phyloP scores from a whole-genome alignment of 2,329 filamentous ascomycete genomes.

The Cercospora nicotianae region DNA sequence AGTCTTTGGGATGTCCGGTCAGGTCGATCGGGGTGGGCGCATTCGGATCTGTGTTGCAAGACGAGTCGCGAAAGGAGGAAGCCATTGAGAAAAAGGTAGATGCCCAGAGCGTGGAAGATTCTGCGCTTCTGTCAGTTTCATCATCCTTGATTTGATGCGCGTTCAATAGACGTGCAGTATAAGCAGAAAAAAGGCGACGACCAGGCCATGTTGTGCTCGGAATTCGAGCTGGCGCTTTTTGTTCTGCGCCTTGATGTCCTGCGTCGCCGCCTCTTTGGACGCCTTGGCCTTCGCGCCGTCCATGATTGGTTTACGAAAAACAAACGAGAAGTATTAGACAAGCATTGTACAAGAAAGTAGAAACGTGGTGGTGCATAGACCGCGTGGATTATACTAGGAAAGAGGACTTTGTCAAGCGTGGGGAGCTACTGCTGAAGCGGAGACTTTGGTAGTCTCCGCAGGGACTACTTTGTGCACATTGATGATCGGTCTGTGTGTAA shows the following conservation, averaged over 20 bases:
- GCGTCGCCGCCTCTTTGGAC: slow-evolving; percentile 14
- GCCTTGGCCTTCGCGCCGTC: slow-evolving; percentile 20
- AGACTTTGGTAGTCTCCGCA: background rate
- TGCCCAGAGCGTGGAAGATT: slow-evolving; percentile 72
- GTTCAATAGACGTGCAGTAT: slow-evolving; percentile 51
- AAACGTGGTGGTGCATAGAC: slow-evolving; percentile 1
- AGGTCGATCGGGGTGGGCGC: slow-evolving; percentile 67
- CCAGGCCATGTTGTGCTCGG: slow-evolving; percentile 54
- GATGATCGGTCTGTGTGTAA: background rate
- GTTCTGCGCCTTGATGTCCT: slow-evolving; percentile 36
- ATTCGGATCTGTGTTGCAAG: slow-evolving; percentile 73
- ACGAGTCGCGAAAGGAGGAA: slow-evolving; percentile 89
- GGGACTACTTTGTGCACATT: background rate
- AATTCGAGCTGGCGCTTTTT: slow-evolving; percentile 51
- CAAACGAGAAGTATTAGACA: slow-evolving; percentile 15
- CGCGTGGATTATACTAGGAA: background rate
- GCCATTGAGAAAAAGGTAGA: slow-evolving; percentile 90
- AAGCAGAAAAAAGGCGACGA: slow-evolving; percentile 67
- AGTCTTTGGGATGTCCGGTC: slow-evolving; percentile 23
- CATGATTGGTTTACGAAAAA: slow-evolving; percentile 16
- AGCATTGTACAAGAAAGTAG: slow-evolving; percentile 12
- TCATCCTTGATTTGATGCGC: background rate
- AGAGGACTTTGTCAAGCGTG: background rate
- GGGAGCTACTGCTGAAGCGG: background rate
- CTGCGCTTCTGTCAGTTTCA: slow-evolving; percentile 41